phyloP scores from a whole-genome alignment of 2,329 filamentous ascomycete species.

The Nigrospora osmanthi region DNA sequence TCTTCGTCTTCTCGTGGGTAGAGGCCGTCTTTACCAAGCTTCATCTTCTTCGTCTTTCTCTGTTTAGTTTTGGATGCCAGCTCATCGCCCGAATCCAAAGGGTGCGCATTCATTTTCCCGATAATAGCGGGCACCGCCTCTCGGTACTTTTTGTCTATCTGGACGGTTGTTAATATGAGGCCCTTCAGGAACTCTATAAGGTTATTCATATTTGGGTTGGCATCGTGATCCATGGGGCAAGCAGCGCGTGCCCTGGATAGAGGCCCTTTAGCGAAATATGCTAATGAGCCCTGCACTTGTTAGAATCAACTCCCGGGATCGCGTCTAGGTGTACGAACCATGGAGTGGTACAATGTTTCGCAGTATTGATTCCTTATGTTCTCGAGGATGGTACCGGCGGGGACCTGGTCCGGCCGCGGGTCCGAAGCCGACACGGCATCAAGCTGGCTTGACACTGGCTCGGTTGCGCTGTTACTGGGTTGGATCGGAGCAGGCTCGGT shows the following conservation, averaged over 20 bases:
- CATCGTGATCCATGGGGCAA: constrained; percentile 56
- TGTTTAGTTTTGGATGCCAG: constrained; percentile 39
- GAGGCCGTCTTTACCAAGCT: constrained; percentile 59
- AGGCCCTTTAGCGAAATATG: constrained; percentile 79
- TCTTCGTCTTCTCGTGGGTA: constrained; percentile 59
- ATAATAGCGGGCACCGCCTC: constrained; percentile 60
- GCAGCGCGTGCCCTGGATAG: constrained; percentile 66
- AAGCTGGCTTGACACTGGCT: too few relatives aligned
- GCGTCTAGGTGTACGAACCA: constrained; percentile 30
- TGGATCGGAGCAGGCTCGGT: too few relatives aligned
- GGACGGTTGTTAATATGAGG: constrained; percentile 56
- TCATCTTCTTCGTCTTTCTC: constrained; percentile 55
- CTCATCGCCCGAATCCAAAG: constrained; percentile 49
- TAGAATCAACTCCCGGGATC: constrained; percentile 15
- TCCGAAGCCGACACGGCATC: too few relatives aligned
- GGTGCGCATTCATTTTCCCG: constrained; percentile 43
- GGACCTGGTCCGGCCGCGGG: not conserved
- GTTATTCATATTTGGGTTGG: constrained; percentile 52
- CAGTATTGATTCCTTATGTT: constrained; percentile 51
- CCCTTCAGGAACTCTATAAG: constrained; percentile 62
- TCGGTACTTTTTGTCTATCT: constrained; percentile 75
- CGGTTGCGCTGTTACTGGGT: too few relatives aligned
- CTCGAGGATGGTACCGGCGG: constrained; percentile 44
- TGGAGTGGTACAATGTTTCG: constrained; percentile 54
- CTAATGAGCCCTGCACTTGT: constrained; percentile 59